Evolutionary conservation across 257 asterid genomes (phyloP).

Genomic region (Solanum peruvianum): DNA sequence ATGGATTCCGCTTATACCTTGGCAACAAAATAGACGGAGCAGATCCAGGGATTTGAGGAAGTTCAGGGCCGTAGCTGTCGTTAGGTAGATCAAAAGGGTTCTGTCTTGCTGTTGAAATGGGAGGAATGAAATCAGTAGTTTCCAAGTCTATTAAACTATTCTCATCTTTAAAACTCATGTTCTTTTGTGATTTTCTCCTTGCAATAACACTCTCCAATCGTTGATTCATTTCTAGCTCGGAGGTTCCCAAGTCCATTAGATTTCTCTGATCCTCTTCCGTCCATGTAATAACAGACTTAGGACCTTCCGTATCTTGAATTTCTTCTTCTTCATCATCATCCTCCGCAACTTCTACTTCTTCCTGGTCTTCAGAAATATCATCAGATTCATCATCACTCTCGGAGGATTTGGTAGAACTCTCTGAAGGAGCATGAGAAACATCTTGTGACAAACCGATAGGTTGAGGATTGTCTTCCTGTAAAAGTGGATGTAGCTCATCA

Average conservation of each 20-base stretch:
- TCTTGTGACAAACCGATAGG: conserved; percentile 20
- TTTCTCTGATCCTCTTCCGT: conserved; percentile 88
- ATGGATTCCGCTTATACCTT: conserved; percentile 65
- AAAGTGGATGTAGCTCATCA: conserved; percentile 79
- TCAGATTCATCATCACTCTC: conserved; percentile 37
- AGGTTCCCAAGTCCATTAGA: conserved; percentile 82
- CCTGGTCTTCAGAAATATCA: conserved; percentile 41
- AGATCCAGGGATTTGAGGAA: conserved; percentile 87
- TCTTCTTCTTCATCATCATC: conserved; percentile 42
- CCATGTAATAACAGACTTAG: conserved; percentile 54
- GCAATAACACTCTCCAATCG: conserved; percentile 74
- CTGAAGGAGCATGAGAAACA: conserved; percentile 40
- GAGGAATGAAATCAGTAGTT: conserved; percentile 43
- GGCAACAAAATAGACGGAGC: conserved; percentile 78
- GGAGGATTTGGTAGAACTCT: conserved; percentile 20
- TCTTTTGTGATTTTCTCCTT: conserved; percentile 63
- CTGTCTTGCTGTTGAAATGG: conserved; percentile 54
- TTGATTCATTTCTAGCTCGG: conserved; percentile 80
- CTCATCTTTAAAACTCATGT: conserved; percentile 31
- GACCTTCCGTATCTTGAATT: conserved; percentile 31
- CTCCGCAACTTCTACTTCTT: conserved; percentile 34
- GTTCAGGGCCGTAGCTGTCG: conserved; percentile 39
- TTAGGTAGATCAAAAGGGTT: conserved; percentile 63
- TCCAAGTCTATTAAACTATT: conserved; percentile 65
- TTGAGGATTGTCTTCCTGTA: conserved; percentile 48